A percentile compares a stretch with the other conserved stretches of the same genome.
These are phyloP conservation scores for Breviolum minutum DNA, from an alignment of 73 alveolate genomes.

Conservation along the genomic window DNA sequence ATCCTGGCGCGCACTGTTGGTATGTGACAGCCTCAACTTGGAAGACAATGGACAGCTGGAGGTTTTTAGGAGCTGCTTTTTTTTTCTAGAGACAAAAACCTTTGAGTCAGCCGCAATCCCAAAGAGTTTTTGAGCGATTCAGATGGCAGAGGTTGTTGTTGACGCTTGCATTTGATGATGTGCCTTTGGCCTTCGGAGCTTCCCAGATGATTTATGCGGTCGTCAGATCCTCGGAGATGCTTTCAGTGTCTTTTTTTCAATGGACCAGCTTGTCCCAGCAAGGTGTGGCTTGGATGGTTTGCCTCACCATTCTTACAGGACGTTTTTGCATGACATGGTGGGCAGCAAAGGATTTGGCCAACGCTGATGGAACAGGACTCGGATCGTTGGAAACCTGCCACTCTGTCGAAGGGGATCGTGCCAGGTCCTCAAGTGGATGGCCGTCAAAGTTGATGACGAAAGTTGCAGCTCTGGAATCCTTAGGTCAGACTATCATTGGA, in stretches of 20 bases:
- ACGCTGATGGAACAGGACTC: not conserved
- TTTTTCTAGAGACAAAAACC: not conserved
- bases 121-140: not conserved
- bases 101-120: not conserved
- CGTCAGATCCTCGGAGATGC: not conserved
- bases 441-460: no score
- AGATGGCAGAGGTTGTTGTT: conserved; percentile 6
- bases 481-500: conserved; percentile 25
- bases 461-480: not conserved
- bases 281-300: conserved; percentile 78
- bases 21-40: not conserved
- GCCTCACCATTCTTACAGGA: conserved; percentile 28
- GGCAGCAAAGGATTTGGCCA: not conserved
- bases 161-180: conserved; percentile 59
- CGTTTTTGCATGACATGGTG: no score
- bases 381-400: not conserved
- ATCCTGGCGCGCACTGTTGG: conserved; percentile 42
- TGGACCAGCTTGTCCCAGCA: not conserved
- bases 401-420: not conserved
- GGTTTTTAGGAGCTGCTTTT: not conserved
- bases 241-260: not conserved
- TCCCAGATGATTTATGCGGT: conserved; percentile 75
- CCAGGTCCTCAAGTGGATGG: not conserved
- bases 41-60: not conserved
- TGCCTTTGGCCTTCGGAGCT: conserved; percentile 68